phyloP scores from a whole-genome alignment of 805 yeast species.

The Ogataea neopini region DNA sequence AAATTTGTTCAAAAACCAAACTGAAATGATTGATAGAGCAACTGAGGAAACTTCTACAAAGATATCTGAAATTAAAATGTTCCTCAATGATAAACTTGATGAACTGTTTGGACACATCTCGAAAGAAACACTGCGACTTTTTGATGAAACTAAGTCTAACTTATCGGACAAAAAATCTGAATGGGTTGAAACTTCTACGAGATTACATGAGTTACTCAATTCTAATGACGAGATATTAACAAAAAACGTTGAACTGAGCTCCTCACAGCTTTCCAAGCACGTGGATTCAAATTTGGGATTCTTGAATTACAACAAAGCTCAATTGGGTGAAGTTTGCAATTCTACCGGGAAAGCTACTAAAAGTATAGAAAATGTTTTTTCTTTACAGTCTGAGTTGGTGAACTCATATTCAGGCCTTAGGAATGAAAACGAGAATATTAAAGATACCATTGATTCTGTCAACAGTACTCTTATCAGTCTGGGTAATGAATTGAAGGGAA shows the following conservation, averaged over 20 bases:
- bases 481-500: constrained; percentile 4
- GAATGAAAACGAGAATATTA: constrained; percentile 1
- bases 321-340: constrained; percentile 9
- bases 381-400: constrained; percentile 7
- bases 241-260: constrained; percentile 3
- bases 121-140: constrained; percentile 12
- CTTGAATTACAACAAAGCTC: constrained; percentile 18
- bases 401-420: constrained; percentile 9
- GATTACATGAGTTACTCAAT: not conserved
- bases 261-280: constrained; percentile 11
- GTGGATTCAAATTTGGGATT: constrained; percentile 18
- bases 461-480: constrained; percentile 6
- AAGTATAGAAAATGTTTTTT: not conserved
- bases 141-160: constrained; percentile 12
- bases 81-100: constrained; percentile 9
- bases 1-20: constrained; percentile 7
- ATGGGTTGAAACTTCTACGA: constrained; percentile 10
- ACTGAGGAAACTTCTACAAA: constrained; percentile 8
- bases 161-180: constrained; percentile 6
- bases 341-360: not conserved
- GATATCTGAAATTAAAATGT: constrained; percentile 10
- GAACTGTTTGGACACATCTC: constrained; percentile 12
- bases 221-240: not conserved
- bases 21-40: constrained; percentile 2
- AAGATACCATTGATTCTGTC: constrained; percentile 7